These are phyloP conservation scores for Amyloporia xantha DNA, from an alignment of 768 basidiomycete genomes.

Conservation along the genomic window DNA sequence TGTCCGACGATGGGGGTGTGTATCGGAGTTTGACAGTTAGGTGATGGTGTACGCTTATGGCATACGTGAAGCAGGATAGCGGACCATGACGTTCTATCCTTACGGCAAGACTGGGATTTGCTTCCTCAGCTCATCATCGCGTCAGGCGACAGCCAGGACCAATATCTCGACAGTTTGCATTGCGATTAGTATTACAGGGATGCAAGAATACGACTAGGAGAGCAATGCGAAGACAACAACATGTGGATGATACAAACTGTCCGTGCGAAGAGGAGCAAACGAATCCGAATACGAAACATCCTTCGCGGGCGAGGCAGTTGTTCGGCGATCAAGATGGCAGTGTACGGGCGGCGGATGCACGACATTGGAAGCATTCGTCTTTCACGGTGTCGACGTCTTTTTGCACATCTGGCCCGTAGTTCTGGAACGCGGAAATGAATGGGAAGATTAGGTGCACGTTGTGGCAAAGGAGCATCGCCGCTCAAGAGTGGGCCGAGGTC, in stretches of 20 bases:
- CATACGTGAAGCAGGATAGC: background rate
- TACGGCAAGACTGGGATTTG: background rate
- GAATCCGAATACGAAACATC: background rate
- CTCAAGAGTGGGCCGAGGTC: background rate
- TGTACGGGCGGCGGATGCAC: conserved; percentile 43
- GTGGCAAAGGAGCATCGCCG: background rate
- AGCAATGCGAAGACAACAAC: conserved; percentile 1
- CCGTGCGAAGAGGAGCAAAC: background rate
- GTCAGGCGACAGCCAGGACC: background rate
- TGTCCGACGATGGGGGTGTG: background rate
- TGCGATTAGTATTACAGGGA: conserved; percentile 1
- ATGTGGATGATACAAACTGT: conserved; percentile 2
- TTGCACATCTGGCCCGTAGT: conserved; percentile 64
- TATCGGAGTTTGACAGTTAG: background rate
- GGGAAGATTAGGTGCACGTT: background rate
- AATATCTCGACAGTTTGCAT: background rate
- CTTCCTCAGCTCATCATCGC: background rate
- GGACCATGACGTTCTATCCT: background rate
- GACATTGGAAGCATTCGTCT: conserved; percentile 66
- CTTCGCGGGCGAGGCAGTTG: background rate
- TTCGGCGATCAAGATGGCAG: conserved; percentile 15
- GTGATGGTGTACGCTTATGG: background rate
- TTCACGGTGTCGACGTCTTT: conserved; percentile 63
- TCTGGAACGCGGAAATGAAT: conserved; percentile 30
- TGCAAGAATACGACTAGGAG: background rate